These are phyloP conservation scores for Cladosporium sphaerospermum DNA, from an alignment of 2,329 filamentous ascomycete genomes.

Conservation along the genomic window DNA sequence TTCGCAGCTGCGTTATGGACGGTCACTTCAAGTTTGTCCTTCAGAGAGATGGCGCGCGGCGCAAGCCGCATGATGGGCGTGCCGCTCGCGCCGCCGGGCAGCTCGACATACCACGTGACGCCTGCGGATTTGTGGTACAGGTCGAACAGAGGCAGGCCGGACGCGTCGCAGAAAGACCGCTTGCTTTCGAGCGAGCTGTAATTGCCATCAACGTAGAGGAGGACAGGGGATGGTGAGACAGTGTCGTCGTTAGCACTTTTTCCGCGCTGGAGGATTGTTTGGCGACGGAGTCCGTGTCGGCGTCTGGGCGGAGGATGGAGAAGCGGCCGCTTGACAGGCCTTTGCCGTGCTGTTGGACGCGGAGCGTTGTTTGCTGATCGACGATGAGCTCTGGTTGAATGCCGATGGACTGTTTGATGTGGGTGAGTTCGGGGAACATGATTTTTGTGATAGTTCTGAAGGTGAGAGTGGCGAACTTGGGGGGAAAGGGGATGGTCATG, in stretches of 20 bases:
- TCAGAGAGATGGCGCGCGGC: conserved; percentile 14
- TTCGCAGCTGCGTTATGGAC: conserved; percentile 15
- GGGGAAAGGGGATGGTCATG: no score
- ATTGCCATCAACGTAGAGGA: conserved; percentile 12
- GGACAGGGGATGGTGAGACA: background rate
- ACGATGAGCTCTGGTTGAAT: conserved; percentile 7
- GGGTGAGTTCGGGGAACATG: background rate
- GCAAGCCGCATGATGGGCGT: conserved; percentile 16
- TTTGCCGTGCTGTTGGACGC: conserved; percentile 10
- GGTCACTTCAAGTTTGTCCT: conserved; percentile 15
- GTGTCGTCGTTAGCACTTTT: background rate
- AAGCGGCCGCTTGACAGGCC: conserved; percentile 5
- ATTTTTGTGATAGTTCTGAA: background rate
- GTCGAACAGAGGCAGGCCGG: conserved; percentile 20
- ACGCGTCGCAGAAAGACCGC: conserved; percentile 18
- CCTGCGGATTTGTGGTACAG: conserved; percentile 17
- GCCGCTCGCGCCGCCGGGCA: conserved; percentile 12
- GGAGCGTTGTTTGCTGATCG: conserved; percentile 1
- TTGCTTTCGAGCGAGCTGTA: conserved; percentile 9
- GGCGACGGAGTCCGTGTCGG: background rate
- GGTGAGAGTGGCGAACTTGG: no score
- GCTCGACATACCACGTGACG: conserved; percentile 18
- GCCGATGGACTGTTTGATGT: conserved; percentile 8
- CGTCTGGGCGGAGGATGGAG: background rate
- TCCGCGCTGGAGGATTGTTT: background rate